Conservation (phyloP, 2,329 filamentous ascomycete genomes). For the Penicillium sp. region DNA sequence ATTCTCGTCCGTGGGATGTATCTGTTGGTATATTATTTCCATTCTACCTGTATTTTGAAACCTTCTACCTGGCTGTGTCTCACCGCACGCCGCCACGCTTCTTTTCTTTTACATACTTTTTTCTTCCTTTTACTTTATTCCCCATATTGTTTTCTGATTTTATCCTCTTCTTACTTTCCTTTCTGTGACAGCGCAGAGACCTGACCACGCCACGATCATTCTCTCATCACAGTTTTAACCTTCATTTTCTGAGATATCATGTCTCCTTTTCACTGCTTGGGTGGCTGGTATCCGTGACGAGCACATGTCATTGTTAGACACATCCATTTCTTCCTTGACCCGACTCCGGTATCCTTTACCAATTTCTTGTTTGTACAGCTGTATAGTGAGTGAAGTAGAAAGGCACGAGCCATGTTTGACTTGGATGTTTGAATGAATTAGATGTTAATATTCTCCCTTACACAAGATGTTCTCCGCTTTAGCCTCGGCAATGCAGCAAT, state of each 20-base stretch:
- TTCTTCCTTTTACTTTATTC: slow-evolving; percentile 39
- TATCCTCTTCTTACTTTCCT: slow-evolving; percentile 26
- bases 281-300: slow-evolving; percentile 28
- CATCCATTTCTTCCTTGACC: slow-evolving; percentile 10
- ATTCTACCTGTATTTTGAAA: slow-evolving; percentile 29
- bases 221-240: slow-evolving; percentile 18
- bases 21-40: slow-evolving; percentile 28
- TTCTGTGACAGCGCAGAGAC: slow-evolving; percentile 25
- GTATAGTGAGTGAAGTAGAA: slow-evolving; percentile 29
- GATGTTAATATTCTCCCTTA: slow-evolving; percentile 5
- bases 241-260: slow-evolving; percentile 22
- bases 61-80: slow-evolving; percentile 19
- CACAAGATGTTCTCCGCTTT: too few relatives aligned
- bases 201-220: slow-evolving; percentile 23
- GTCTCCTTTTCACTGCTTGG: slow-evolving; percentile 25
- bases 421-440: slow-evolving; percentile 17
- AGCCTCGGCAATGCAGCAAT: too few relatives aligned
- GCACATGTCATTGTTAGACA: slow-evolving; percentile 25
- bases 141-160: slow-evolving; percentile 37
- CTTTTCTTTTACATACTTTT: slow-evolving; percentile 30
- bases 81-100: slow-evolving; percentile 24
- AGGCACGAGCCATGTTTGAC: slow-evolving; percentile 14
- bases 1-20: slow-evolving; percentile 18
- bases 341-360: slow-evolving; percentile 15
- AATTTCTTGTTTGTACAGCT: slow-evolving; percentile 28